A percentile compares a stretch with the other conserved stretches of the same genome.
Conservation (phyloP, 352 stramenopile genomes). For the Pythium monospermum region DNA sequence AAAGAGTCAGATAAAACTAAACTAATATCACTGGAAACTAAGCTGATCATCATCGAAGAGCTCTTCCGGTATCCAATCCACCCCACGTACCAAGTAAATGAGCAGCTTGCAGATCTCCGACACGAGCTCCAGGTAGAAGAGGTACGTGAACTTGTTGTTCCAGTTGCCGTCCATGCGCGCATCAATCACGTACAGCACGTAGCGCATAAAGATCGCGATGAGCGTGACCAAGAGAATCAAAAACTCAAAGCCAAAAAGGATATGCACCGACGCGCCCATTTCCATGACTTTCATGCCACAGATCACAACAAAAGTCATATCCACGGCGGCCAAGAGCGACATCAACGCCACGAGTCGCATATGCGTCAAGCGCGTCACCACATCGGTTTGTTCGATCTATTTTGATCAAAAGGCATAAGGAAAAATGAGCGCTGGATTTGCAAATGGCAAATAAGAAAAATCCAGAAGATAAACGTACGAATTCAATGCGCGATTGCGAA, state of each 20-base stretch:
- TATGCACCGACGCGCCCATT: constrained; percentile 88
- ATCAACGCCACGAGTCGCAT: constrained; percentile 88
- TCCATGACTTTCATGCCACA: constrained; percentile 78
- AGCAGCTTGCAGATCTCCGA: constrained; percentile 95
- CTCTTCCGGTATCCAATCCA: background rate
- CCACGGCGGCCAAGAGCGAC: constrained; percentile 75
- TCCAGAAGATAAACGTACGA: constrained; percentile 43
- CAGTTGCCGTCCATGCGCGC: constrained; percentile 82
- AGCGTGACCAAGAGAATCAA: constrained; percentile 93
- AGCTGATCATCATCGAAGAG: too few relatives aligned
- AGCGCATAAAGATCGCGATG: constrained; percentile 84
- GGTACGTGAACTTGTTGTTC: constrained; percentile 87
- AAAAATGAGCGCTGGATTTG: background rate
- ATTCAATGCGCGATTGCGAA: constrained; percentile 86
- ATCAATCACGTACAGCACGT: constrained; percentile 94
- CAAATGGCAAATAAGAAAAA: constrained; percentile 1
- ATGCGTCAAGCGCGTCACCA: constrained; percentile 73
- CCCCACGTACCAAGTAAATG: constrained; percentile 86
- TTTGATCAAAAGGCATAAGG: background rate
- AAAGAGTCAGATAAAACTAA: constrained; percentile 1
- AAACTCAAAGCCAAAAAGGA: constrained; percentile 98
- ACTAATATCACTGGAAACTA: too few relatives aligned
- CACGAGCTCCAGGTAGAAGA: constrained; percentile 96
- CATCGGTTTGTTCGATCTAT: constrained; percentile 88
- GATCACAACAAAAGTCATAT: constrained; percentile 87